These are phyloP conservation scores for Chaetomium olivaceum DNA, from an alignment of 2,329 filamentous ascomycete genomes.

Conservation along the genomic window DNA sequence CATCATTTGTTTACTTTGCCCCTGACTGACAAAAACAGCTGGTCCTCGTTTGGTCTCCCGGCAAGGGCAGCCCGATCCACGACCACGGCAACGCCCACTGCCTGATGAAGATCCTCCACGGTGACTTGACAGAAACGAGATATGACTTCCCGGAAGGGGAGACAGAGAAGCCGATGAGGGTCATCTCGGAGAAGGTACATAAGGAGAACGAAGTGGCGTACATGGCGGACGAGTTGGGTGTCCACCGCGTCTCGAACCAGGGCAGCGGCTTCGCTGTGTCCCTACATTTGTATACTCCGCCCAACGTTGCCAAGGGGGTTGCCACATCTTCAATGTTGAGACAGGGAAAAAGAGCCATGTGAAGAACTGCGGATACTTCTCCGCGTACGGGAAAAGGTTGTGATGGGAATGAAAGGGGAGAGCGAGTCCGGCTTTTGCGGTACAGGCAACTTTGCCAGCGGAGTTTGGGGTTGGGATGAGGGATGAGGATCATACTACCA, in stretches of 20 bases:
- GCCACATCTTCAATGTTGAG: slow-evolving; percentile 74
- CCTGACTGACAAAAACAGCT: slow-evolving; percentile 54
- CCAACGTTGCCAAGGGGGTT: slow-evolving; percentile 82
- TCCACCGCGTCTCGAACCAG: slow-evolving; percentile 80
- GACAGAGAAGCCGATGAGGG: slow-evolving; percentile 56
- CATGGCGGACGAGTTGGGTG: slow-evolving; percentile 85
- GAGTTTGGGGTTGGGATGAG: slow-evolving; percentile 1
- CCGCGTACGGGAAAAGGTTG: slow-evolving; percentile 56
- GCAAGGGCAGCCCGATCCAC: slow-evolving; percentile 81
- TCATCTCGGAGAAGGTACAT: slow-evolving; percentile 69
- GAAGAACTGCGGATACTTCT: slow-evolving; percentile 71
- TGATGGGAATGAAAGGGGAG: slow-evolving; percentile 16
- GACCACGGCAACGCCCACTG: slow-evolving; percentile 89
- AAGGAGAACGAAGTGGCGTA: slow-evolving; percentile 76
- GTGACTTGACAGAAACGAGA: slow-evolving; percentile 76
- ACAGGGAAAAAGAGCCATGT: slow-evolving; percentile 75
- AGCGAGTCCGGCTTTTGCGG: background rate
- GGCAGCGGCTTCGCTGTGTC: slow-evolving; percentile 78
- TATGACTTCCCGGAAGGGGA: slow-evolving; percentile 67
- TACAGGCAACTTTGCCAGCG: background rate
- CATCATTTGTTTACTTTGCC: slow-evolving; percentile 27
- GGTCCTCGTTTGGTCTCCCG: slow-evolving; percentile 85
- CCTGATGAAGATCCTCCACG: slow-evolving; percentile 85
- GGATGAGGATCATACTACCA: too few relatives aligned
- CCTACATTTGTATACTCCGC: slow-evolving; percentile 84